A percentile compares a stretch with the other conserved stretches of the same genome.
Evolutionary conservation across 805 yeast species (phyloP).

Genomic region (Aciculoconidium aculeatum): DNA sequence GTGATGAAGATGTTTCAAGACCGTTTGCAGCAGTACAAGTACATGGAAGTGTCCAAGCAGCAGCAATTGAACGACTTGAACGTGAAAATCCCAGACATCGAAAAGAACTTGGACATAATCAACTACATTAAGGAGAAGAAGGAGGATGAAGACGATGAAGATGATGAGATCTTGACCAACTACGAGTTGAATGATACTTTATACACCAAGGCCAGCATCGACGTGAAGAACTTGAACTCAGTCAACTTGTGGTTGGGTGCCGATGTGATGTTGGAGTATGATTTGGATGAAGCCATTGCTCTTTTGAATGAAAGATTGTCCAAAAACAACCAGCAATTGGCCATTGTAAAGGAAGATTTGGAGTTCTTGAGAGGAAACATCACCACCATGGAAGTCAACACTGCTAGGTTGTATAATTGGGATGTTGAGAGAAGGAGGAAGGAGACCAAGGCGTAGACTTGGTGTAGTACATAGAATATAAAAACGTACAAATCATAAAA

Average conservation of each 20-base stretch:
- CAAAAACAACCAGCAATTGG: slow-evolving; percentile 54
- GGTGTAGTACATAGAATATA: background rate
- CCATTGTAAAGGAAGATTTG: slow-evolving; percentile 71
- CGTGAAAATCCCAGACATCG: slow-evolving; percentile 84
- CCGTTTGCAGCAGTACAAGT: slow-evolving; percentile 82
- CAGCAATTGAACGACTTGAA: slow-evolving; percentile 48
- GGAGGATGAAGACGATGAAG: slow-evolving; percentile 18
- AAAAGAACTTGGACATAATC: slow-evolving; percentile 75
- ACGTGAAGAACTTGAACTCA: slow-evolving; percentile 44
- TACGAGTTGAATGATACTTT: slow-evolving; percentile 92
- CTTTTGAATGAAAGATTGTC: slow-evolving; percentile 57
- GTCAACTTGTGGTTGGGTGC: slow-evolving; percentile 98
- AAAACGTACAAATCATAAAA: background rate
- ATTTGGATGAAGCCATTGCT: slow-evolving; percentile 78
- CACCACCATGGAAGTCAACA: slow-evolving; percentile 96
- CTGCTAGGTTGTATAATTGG: slow-evolving; percentile 88
- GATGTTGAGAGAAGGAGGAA: slow-evolving; percentile 71
- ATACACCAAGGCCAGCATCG: slow-evolving; percentile 74
- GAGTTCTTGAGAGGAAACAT: slow-evolving; percentile 83
- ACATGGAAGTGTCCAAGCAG: slow-evolving; percentile 62
- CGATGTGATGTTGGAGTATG: slow-evolving; percentile 93
- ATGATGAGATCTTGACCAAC: slow-evolving; percentile 45
- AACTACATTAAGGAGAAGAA: slow-evolving; percentile 48
- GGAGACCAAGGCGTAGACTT: too few species aligned
- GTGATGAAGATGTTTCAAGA: slow-evolving; percentile 77